phyloP scores from a whole-genome alignment of 352 stramenopile species.

The Pythium monospermum region DNA sequence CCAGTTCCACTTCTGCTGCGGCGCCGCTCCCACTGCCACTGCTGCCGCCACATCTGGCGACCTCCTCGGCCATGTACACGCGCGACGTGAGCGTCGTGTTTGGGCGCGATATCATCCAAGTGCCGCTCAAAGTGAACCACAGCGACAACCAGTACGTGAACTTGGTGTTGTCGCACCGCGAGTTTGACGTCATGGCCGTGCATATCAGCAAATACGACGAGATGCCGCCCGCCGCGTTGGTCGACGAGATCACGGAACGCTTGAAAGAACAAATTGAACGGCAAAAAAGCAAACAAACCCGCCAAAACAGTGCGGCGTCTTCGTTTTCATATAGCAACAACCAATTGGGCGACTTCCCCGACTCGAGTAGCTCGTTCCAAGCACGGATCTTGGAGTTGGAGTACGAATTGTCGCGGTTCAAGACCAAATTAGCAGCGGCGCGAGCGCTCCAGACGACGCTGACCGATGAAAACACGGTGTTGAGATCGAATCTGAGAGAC shows the following conservation, averaged over 20 bases:
- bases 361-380: slow-evolving; percentile 46
- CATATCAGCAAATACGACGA: slow-evolving; percentile 67
- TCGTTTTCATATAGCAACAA: slow-evolving; percentile 15
- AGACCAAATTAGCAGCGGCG: slow-evolving; percentile 52
- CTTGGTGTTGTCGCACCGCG: slow-evolving; percentile 66
- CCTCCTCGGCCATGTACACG: too few relatives aligned
- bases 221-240: slow-evolving; percentile 41
- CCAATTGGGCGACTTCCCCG: slow-evolving; percentile 20
- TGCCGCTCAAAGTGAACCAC: slow-evolving; percentile 46
- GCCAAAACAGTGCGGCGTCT: not conserved
- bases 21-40: too few relatives aligned
- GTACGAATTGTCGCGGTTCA: slow-evolving; percentile 61
- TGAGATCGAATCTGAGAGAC: slow-evolving; percentile 45
- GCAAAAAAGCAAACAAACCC: slow-evolving; percentile 24
- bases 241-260: slow-evolving; percentile 52
- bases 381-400: slow-evolving; percentile 57
- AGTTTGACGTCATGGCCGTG: slow-evolving; percentile 74
- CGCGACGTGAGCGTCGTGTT: slow-evolving; percentile 43
- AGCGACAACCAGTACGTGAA: slow-evolving; percentile 53
- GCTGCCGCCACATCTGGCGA: too few relatives aligned
- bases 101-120: slow-evolving; percentile 69
- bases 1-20: too few relatives aligned
- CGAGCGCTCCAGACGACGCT: slow-evolving; percentile 54
- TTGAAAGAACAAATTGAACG: slow-evolving; percentile 44
- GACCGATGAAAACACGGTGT: slow-evolving; percentile 62